Conservation (phyloP, 371 early-diverging fungal genomes). For the Mortierella sp. region DNA sequence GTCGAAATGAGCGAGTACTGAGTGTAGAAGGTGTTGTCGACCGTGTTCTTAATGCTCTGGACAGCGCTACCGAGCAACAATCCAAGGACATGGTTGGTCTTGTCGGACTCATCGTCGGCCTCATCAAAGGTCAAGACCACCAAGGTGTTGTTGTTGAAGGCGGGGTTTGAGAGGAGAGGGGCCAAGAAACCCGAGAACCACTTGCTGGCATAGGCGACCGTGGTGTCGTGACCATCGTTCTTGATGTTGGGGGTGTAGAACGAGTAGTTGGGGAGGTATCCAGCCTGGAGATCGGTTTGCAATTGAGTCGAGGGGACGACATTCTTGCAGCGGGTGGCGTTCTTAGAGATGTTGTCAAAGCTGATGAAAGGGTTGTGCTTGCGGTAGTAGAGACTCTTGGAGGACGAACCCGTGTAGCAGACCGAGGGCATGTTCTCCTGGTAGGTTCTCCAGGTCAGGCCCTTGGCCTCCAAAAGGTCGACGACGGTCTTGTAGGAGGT, state of each 20-base stretch:
- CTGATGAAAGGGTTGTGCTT: constrained; percentile 77
- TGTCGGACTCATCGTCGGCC: constrained; percentile 39
- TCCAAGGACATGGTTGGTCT: constrained; percentile 62
- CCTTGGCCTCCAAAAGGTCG: constrained; percentile 73
- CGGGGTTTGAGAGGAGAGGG: constrained; percentile 63
- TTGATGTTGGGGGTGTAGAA: constrained; percentile 70
- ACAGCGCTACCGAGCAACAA: constrained; percentile 67
- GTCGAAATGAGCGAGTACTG: constrained; percentile 79
- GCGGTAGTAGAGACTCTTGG: constrained; percentile 57
- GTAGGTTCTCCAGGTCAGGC: constrained; percentile 76
- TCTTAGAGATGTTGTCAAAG: constrained; percentile 59
- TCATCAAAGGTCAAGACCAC: constrained; percentile 74
- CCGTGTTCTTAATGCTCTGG: constrained; percentile 58
- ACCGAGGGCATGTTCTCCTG: constrained; percentile 67
- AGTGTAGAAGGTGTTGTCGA: constrained; percentile 65
- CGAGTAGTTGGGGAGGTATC: constrained; percentile 70
- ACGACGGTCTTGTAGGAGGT: constrained; percentile 60
- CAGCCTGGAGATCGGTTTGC: constrained; percentile 65
- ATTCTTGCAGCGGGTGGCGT: constrained; percentile 66
- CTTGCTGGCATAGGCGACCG: constrained; percentile 62
- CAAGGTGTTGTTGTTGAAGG: constrained; percentile 65
- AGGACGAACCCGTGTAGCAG: constrained; percentile 46
- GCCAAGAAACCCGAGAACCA: constrained; percentile 71
- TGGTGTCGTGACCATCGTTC: constrained; percentile 73
- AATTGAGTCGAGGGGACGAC: constrained; percentile 66